Conservation (phyloP, 208 protist species). For the Leishmania major region DNA sequence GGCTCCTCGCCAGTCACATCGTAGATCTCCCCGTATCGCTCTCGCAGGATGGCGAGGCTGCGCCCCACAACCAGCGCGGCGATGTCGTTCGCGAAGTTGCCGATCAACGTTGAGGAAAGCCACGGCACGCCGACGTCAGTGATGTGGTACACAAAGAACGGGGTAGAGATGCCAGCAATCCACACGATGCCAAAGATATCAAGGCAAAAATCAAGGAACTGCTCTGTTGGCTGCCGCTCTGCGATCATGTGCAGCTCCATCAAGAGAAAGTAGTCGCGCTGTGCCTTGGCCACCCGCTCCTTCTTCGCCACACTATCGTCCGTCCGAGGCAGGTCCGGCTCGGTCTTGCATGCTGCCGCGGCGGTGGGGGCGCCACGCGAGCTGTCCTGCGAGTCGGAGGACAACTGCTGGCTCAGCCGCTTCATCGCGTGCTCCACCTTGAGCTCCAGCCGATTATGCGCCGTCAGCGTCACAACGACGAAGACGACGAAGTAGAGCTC, state of each 20-base stretch:
- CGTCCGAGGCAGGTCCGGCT: constrained; percentile 5
- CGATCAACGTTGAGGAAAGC: constrained; percentile 52
- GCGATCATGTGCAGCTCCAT: constrained; percentile 62
- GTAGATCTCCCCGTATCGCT: constrained; percentile 33
- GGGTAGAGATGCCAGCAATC: constrained; percentile 57
- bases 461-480: constrained; percentile 58
- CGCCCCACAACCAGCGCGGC: constrained; percentile 70
- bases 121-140: constrained; percentile 56
- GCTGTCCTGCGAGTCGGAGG: not conserved
- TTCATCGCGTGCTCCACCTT: constrained; percentile 39
- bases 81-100: constrained; percentile 87
- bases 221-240: constrained; percentile 64
- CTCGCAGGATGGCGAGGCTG: constrained; percentile 23
- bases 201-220: constrained; percentile 82
- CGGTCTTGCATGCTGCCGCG: not conserved
- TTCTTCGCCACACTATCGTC: constrained; percentile 12
- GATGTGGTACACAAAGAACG: constrained; percentile 61
- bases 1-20: constrained; percentile 17
- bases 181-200: constrained; percentile 87
- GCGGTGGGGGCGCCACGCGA: not conserved
- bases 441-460: constrained; percentile 48
- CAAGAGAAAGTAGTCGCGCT: constrained; percentile 54
- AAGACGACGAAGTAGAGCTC: constrained; percentile 65
- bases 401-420: constrained; percentile 26
- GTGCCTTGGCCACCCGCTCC: constrained; percentile 27